Evolutionary conservation across 2,329 filamentous ascomycete species (phyloP), one percentile per base, ranked within the genome.

Genomic region (Ophiobolus disseminans): DNA sequence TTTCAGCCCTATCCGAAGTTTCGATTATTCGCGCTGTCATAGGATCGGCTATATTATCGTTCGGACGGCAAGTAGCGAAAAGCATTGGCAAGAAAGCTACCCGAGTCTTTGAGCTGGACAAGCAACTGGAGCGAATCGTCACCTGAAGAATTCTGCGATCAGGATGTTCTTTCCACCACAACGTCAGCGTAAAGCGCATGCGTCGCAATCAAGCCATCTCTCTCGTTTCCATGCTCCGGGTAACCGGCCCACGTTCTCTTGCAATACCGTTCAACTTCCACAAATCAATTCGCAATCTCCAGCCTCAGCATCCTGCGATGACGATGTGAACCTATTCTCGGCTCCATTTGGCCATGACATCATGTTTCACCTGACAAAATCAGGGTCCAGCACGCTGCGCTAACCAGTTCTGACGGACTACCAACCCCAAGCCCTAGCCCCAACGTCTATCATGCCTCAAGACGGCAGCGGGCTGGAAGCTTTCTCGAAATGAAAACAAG

Each of bases 261-360:
- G 4, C 34, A 36, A 14, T 13, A 19, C 23, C 19, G 35, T 23
- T 14, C 13, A 35, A 19, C 14, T 28, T 42, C 25, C 40, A 37
- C 25, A 40, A 43, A 41, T 17, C 14, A 21, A 37, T 32, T 46
- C n/a, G 14, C 20, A 46, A 22, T 38, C n/a, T 17, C 32, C n/a
- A 11, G 13, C n/a, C 23, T 14, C 28, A 1, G n/a, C 13, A 30
- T 26, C 40, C 42, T 41, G 42, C 48, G 37, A 58, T 58, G 55
- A 57, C 55, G 55, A 38, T 22, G 26, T 48, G 31, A 51, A 35
- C 47, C 46, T 57, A 51, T 59, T 50, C 43, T 13, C 38, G 23
- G 31, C 11, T 35, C n/a, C 11, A 7, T 14, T 13, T 21, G 14
- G 35, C 35, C 21, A 23, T 20, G 16, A 38, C 35, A 20, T 38